Base-by-base conservation (phyloP, 352 stramenopile species). In the Pythium vanterpoolii region DNA sequence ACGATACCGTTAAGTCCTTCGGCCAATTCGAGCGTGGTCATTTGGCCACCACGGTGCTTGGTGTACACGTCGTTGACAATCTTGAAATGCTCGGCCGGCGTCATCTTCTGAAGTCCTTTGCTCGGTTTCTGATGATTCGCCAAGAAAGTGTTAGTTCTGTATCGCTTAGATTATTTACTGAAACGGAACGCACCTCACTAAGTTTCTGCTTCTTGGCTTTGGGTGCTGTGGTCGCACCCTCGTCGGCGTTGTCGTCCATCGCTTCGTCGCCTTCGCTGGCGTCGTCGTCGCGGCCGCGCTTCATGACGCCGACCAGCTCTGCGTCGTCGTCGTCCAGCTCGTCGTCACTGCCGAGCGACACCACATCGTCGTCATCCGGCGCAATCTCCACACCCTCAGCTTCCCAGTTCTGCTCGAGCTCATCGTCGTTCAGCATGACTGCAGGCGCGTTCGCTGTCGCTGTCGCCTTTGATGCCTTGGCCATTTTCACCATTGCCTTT, bases 91-190 rank as follows among this genome's bases (percentile, higher is more conserved):
- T 94, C 85, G 3, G 57, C 67, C 13, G 69, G 58, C 14, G 69
- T 90, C 80, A 94, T 88, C 69, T 87, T 90, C 56, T 94, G 80
- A 55, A 92, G 58, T 0, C 80, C 85, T 53, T 92, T 94, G 68
- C 44, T 70, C 23, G 78, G 75, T 18, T 77, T 71, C 19, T 64
- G 50, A 26, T 67, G 59, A 59, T 69, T 72, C 19, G 13, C n/a
- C 27, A 40, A 43, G 18, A 28, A 5, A 38, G 14, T n/a, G 10
- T 46, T n/a, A 31, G 4, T 33, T 21, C n/a, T 4, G 13, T 16
- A 23, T 45, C 11, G 26, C 3, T 28, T 31, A 14, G 16, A n/a
- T 40, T 26, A 14, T 0, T 26, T 24, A 13, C 59, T 66, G 8
- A 34, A 33, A 34, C 8, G 8, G n/a, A 38, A 54, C 47, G 18